Percentiles rank a stretch among this genome's conserved stretches.
These are phyloP conservation scores for Triticum turgidum DNA, from an alignment of 176 grass and related monocot genomes.

Conservation along the genomic window DNA sequence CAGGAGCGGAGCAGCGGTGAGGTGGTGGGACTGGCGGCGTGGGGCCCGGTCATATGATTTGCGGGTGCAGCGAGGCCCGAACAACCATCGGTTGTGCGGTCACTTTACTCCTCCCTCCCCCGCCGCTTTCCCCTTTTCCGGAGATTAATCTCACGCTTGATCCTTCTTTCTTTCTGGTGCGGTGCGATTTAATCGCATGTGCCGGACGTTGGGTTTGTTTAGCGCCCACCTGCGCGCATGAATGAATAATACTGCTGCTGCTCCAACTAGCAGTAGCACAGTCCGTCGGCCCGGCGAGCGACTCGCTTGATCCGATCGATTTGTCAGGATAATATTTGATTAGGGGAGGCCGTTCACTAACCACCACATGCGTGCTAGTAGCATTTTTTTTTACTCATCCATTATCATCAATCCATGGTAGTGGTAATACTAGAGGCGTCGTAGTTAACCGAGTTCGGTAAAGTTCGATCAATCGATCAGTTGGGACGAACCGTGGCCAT, in stretches of 20 bases:
- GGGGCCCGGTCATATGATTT: constrained; percentile 40
- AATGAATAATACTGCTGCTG: neutral
- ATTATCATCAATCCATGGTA: no score
- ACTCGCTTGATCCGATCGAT: constrained; percentile 23
- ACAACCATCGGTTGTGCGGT: constrained; percentile 67
- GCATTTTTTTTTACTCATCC: neutral
- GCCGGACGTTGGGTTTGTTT: neutral
- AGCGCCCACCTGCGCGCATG: neutral
- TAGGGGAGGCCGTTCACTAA: neutral
- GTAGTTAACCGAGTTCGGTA: constrained; percentile 2
- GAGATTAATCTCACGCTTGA: neutral
- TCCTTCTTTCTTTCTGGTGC: neutral
- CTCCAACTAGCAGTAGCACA: no score
- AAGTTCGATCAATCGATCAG: neutral
- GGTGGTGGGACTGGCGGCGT: neutral
- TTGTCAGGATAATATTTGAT: neutral
- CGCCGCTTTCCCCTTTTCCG: neutral
- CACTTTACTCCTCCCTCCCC: constrained; percentile 37
- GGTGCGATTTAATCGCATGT: constrained; percentile 11
- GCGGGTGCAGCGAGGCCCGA: constrained; percentile 26
- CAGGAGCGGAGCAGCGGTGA: neutral
- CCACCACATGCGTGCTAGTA: neutral
- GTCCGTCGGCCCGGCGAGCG: no score
- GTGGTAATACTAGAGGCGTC: neutral
- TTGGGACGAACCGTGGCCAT: neutral